Conservation (phyloP, 1,284 basidiomycete genomes). For the Lentinula novae-zelandiae region DNA sequence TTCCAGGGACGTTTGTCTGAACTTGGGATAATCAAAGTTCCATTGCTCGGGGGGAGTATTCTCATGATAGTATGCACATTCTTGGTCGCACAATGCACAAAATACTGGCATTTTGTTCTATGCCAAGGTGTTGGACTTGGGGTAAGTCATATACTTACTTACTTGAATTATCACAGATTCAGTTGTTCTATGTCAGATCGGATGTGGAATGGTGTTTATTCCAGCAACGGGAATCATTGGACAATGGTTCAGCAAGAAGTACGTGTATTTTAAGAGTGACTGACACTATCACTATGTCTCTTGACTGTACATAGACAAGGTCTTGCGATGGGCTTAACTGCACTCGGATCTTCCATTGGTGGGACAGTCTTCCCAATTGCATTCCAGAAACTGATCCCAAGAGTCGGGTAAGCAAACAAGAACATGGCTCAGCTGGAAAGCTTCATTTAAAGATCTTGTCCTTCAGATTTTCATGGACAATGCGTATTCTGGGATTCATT, state of each 20-base stretch:
- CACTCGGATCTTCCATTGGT: constrained; percentile 36
- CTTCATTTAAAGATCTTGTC: not conserved
- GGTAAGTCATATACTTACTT: constrained; percentile 20
- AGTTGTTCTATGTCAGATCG: not conserved
- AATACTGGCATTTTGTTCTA: constrained; percentile 50
- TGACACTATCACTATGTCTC: not conserved
- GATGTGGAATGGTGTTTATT: constrained; percentile 33
- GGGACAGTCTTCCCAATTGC: constrained; percentile 39
- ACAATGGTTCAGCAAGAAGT: constrained; percentile 40
- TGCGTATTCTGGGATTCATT: constrained; percentile 42
- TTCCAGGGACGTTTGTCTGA: constrained; percentile 27
- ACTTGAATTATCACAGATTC: no score
- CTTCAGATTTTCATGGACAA: constrained; percentile 42
- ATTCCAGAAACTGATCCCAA: constrained; percentile 31
- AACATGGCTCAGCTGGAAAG: not conserved
- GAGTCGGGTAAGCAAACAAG: constrained; percentile 32
- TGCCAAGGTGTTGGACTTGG: constrained; percentile 43
- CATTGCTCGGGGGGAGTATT: constrained; percentile 32
- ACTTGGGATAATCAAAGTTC: constrained; percentile 42
- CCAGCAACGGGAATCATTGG: constrained; percentile 36
- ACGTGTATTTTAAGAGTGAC: not conserved
- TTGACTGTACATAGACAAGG: constrained; percentile 20
- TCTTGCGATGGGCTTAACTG: constrained; percentile 34
- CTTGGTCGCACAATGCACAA: constrained; percentile 42
- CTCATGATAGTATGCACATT: constrained; percentile 43